Conservation (phyloP, 2,329 filamentous ascomycete species). For the Hysterium pulicare region DNA sequence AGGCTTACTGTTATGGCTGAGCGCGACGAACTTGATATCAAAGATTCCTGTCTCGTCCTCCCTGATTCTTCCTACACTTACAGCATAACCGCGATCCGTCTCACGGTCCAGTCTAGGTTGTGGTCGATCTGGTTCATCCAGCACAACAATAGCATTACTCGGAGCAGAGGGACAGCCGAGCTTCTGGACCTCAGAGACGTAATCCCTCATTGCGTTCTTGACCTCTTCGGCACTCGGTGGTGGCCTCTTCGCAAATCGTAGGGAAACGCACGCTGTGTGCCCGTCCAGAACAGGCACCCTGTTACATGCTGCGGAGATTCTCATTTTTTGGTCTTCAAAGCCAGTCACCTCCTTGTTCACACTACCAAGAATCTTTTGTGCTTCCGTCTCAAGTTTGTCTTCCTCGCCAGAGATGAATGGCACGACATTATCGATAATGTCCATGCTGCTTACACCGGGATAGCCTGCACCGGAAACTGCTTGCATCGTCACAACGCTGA, state of each 20-base stretch:
- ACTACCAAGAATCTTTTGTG: constrained; percentile 84
- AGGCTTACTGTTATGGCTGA: constrained; percentile 73
- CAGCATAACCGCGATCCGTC: constrained; percentile 79
- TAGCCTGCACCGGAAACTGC: constrained; percentile 91
- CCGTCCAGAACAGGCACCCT: constrained; percentile 93
- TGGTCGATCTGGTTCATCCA: constrained; percentile 85
- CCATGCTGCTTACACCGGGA: constrained; percentile 87
- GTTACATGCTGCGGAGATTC: constrained; percentile 84
- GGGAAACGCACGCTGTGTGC: constrained; percentile 89
- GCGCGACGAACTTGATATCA: constrained; percentile 89
- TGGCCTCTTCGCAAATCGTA: constrained; percentile 74
- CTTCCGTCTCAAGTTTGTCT: constrained; percentile 92
- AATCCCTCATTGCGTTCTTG: constrained; percentile 73
- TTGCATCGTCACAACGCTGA: constrained; percentile 92
- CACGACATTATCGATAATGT: constrained; percentile 93
- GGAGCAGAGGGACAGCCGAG: constrained; percentile 88
- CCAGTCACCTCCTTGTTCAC: constrained; percentile 69
- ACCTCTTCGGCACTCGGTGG: constrained; percentile 73
- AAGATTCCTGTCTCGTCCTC: constrained; percentile 87
- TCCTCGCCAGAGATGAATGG: constrained; percentile 92
- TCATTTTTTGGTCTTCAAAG: constrained; percentile 73
- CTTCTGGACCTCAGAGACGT: constrained; percentile 75
- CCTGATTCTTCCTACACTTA: constrained; percentile 82
- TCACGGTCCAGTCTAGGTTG: constrained; percentile 90
- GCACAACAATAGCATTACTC: constrained; percentile 74